Evolutionary conservation across 2,329 filamentous ascomycete genomes (phyloP).

Genomic region (Exophiala aquamarina): DNA sequence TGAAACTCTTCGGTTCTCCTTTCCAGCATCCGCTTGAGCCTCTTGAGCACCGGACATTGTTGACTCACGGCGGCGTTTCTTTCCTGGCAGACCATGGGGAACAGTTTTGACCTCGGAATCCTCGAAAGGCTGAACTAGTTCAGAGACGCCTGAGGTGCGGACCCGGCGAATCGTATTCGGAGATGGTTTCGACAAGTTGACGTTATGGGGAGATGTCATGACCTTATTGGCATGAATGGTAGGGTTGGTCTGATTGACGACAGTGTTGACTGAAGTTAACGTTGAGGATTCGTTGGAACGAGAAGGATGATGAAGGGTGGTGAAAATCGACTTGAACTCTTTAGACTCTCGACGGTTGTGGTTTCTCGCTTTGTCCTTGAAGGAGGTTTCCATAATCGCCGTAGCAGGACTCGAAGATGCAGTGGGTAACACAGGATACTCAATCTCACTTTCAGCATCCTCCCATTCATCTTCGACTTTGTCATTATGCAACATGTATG

Average conservation of each 20-base stretch:
- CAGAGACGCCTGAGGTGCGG: constrained; percentile 33
- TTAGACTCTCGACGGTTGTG: constrained; percentile 31
- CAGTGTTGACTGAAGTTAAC: constrained; percentile 23
- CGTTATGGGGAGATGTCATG: constrained; percentile 22
- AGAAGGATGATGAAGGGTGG: constrained; percentile 28
- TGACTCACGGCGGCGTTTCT: constrained; percentile 33
- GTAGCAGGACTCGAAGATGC: constrained; percentile 16
- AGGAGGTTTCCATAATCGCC: constrained; percentile 13
- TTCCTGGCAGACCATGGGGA: constrained; percentile 31
- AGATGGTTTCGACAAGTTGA: constrained; percentile 37
- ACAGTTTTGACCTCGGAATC: constrained; percentile 27
- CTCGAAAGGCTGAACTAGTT: constrained; percentile 25
- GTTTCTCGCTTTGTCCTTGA: constrained; percentile 23
- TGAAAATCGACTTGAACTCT: constrained; percentile 32
- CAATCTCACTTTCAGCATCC: constrained; percentile 30
- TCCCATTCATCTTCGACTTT: constrained; percentile 25
- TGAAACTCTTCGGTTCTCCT: constrained; percentile 26
- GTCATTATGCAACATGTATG: constrained; percentile 26
- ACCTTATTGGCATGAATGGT: constrained; percentile 18
- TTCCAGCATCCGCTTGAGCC: constrained; percentile 15
- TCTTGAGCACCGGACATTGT: constrained; percentile 23
- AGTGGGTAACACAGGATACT: constrained; percentile 38
- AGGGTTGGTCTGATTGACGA: constrained; percentile 21
- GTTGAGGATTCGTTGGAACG: constrained; percentile 15
- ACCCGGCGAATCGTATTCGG: constrained; percentile 43